Conservation (phyloP, 768 basidiomycete species). For the Vishniacozyma victoriae region DNA sequence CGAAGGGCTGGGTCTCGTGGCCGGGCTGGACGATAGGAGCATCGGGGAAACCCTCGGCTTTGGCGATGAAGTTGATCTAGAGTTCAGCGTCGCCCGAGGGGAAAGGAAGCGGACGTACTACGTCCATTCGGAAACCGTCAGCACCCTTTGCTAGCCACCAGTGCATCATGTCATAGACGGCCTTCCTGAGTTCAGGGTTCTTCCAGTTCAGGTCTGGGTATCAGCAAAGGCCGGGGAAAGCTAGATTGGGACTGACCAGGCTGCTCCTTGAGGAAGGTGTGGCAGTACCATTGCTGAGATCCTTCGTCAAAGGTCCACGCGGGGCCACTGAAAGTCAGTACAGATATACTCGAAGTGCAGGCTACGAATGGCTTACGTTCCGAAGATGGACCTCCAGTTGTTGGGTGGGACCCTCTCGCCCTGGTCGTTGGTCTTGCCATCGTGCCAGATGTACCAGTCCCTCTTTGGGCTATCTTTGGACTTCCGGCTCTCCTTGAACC, state of each 20-base stretch:
- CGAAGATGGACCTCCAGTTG: conserved; percentile 65
- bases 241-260: conserved; percentile 1
- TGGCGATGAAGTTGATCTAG: conserved; percentile 63
- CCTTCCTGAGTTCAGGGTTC: conserved; percentile 52
- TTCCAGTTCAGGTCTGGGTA: conserved; percentile 75
- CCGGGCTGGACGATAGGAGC: conserved; percentile 52
- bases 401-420: conserved; percentile 61
- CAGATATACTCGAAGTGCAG: too few relatives aligned
- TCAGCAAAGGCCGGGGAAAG: neutral
- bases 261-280: conserved; percentile 51
- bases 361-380: conserved; percentile 36
- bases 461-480: conserved; percentile 56
- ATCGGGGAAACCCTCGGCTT: conserved; percentile 60
- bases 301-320: conserved; percentile 64
- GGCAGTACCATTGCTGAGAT: conserved; percentile 66
- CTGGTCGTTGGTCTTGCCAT: conserved; percentile 53
- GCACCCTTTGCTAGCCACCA: conserved; percentile 69
- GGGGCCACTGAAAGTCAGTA: conserved; percentile 40
- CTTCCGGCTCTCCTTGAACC: conserved; percentile 60
- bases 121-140: conserved; percentile 66
- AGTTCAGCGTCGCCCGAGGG: neutral
- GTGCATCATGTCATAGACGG: conserved; percentile 53
- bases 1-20: conserved; percentile 54
- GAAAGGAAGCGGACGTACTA: neutral
- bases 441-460: conserved; percentile 71